Evolutionary conservation across 345 rosid species (phyloP).

Genomic region (Bruguiera gymnorhiza): DNA sequence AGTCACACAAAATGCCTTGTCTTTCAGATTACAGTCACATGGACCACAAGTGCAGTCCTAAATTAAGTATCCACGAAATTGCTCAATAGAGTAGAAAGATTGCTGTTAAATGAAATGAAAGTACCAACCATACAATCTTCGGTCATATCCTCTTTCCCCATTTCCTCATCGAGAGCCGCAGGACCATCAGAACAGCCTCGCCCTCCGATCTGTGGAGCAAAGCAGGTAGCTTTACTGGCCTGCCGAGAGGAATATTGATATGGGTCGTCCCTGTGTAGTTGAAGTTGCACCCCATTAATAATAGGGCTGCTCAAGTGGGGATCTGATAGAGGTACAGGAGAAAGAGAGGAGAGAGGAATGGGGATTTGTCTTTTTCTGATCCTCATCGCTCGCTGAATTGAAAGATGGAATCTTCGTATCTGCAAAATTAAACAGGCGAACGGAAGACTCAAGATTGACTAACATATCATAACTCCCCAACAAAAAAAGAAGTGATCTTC

Average conservation of each 20-base stretch:
- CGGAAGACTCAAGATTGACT: too few relatives aligned
- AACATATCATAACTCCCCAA: too few relatives aligned
- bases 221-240: constrained; percentile 1
- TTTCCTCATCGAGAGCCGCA: not conserved
- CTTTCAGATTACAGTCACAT: constrained; percentile 5
- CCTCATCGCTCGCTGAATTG: constrained; percentile 53
- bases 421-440: constrained; percentile 12
- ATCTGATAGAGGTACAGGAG: constrained; percentile 77
- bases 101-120: too few relatives aligned
- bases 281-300: constrained; percentile 50
- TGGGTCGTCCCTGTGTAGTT: constrained; percentile 6
- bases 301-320: constrained; percentile 55
- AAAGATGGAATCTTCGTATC: not conserved
- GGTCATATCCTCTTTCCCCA: not conserved
- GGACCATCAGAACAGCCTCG: not conserved
- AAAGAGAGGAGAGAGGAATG: constrained; percentile 65
- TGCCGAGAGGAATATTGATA: constrained; percentile 15
- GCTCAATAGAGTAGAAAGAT: not conserved
- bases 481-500: too few relatives aligned
- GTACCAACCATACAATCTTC: constrained; percentile 35
- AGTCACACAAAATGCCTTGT: not conserved
- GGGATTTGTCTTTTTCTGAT: constrained; percentile 85
- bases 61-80: not conserved
- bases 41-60: constrained; percentile 38
- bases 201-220: constrained; percentile 38